These are phyloP conservation scores for Sporopachydermia cereana DNA, from an alignment of 1,139 yeast species.

Conservation along the genomic window DNA sequence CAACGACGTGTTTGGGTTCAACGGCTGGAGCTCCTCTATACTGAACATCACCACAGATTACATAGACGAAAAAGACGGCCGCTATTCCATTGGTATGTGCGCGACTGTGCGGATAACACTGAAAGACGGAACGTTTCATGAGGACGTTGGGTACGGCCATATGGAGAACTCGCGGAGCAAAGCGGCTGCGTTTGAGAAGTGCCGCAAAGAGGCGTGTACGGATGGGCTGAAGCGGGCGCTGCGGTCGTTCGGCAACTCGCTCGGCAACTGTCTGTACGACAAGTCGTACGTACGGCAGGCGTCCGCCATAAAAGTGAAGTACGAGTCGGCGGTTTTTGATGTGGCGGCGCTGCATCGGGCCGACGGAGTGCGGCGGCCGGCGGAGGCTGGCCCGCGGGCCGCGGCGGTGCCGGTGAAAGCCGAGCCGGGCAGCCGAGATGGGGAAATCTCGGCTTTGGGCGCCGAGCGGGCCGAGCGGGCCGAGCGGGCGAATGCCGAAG, in stretches of 20 bases:
- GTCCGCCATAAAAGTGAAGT: neutral
- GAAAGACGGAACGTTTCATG: constrained; percentile 62
- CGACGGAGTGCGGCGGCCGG: neutral
- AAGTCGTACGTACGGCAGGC: neutral
- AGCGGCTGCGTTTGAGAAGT: constrained; percentile 64
- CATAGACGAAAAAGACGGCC: constrained; percentile 19
- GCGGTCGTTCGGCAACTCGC: constrained; percentile 48
- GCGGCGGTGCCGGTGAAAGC: too few relatives aligned
- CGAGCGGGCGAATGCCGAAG: too few relatives aligned
- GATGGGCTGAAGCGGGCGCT: constrained; percentile 71
- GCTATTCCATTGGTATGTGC: constrained; percentile 45
- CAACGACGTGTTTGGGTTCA: constrained; percentile 51
- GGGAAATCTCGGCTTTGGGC: too few relatives aligned
- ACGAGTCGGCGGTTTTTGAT: neutral
- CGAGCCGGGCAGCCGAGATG: too few relatives aligned
- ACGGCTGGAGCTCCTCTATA: constrained; percentile 54
- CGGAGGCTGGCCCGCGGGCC: neutral
- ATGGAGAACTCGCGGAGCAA: constrained; percentile 52
- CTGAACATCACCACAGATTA: constrained; percentile 24
- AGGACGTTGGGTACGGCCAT: constrained; percentile 69
- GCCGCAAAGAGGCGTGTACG: constrained; percentile 72
- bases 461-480: too few relatives aligned
- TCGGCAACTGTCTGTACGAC: neutral
- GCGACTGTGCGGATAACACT: constrained; percentile 60
- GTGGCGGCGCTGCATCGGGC: neutral